Evolutionary conservation across 202 grass and related monocot genomes (phyloP).

Genomic region (Panicum virgatum): DNA sequence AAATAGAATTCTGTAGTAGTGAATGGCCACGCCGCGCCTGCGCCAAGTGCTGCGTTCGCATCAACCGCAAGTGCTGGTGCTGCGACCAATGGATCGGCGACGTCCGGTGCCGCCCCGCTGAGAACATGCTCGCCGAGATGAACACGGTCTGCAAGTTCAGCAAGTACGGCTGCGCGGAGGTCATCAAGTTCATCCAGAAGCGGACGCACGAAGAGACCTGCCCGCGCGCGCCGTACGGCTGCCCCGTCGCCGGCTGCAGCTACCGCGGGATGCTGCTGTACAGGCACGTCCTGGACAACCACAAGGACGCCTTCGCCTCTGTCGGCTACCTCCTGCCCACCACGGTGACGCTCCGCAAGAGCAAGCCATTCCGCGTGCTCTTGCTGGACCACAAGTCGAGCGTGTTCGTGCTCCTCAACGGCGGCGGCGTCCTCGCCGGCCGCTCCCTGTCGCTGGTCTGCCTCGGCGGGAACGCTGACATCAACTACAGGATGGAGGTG

Average conservation of each 20-base stretch:
- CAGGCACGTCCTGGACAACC: not conserved
- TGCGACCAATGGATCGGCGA: not conserved
- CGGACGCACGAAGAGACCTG: not conserved
- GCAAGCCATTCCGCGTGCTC: not conserved
- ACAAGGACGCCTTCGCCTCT: not conserved
- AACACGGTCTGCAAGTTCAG: too few species aligned
- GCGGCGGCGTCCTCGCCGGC: not conserved
- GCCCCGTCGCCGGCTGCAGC: not conserved
- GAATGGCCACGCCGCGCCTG: not conserved
- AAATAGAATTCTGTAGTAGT: too few species aligned
- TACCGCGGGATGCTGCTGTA: not conserved
- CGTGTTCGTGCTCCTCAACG: not conserved
- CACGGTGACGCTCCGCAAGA: not conserved
- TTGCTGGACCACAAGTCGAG: accelerated
- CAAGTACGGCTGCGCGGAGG: not conserved
- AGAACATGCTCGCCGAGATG: not conserved
- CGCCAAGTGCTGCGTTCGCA: not conserved
- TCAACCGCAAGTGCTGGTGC: not conserved
- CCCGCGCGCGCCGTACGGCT: too few species aligned
- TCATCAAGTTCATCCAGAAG: not conserved
- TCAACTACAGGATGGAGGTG: not conserved
- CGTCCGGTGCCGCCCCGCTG: not conserved
- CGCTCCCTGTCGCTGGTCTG: not conserved
- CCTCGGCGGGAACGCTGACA: not conserved
- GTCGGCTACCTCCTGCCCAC: not conserved